Conservation (phyloP, 2,329 filamentous ascomycete genomes). For the Colletotrichum eleusines region DNA sequence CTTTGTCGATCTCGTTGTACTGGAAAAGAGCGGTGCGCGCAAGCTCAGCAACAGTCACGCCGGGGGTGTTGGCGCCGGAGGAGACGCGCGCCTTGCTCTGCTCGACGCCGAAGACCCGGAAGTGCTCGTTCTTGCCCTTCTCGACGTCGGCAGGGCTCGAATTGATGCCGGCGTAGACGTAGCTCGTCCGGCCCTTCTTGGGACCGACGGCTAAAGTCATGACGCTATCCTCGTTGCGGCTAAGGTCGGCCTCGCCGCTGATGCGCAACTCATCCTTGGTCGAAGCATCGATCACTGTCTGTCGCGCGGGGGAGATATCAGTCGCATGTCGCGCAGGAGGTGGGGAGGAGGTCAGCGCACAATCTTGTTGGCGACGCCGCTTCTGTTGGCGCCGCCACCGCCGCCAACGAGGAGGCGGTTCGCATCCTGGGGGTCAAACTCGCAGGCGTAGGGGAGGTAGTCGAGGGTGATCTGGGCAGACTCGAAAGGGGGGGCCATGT, state of each 20-base stretch:
- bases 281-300: constrained; percentile 81
- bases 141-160: constrained; percentile 78
- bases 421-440: constrained; percentile 86
- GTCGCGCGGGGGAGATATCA: constrained; percentile 22
- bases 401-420: constrained; percentile 84
- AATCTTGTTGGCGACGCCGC: constrained; percentile 89
- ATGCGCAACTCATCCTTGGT: constrained; percentile 72
- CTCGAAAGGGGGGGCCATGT: constrained; percentile 57
- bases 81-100: constrained; percentile 52
- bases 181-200: constrained; percentile 56
- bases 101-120: constrained; percentile 78
- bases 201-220: constrained; percentile 81
- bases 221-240: constrained; percentile 88
- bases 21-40: constrained; percentile 66
- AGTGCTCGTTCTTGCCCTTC: constrained; percentile 84
- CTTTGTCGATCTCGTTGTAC: constrained; percentile 60
- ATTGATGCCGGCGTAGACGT: constrained; percentile 84
- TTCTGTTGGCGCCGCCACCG: constrained; percentile 85
- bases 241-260: constrained; percentile 80
- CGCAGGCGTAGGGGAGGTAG: constrained; percentile 88
- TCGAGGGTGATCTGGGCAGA: constrained; percentile 75
- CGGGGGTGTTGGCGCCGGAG: constrained; percentile 47
- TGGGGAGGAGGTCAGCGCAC: constrained; percentile 59
- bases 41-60: constrained; percentile 62
- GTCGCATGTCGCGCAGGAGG: constrained; percentile 24